Conservation (phyloP, 768 basidiomycete species). For the Auricularia cornea region DNA sequence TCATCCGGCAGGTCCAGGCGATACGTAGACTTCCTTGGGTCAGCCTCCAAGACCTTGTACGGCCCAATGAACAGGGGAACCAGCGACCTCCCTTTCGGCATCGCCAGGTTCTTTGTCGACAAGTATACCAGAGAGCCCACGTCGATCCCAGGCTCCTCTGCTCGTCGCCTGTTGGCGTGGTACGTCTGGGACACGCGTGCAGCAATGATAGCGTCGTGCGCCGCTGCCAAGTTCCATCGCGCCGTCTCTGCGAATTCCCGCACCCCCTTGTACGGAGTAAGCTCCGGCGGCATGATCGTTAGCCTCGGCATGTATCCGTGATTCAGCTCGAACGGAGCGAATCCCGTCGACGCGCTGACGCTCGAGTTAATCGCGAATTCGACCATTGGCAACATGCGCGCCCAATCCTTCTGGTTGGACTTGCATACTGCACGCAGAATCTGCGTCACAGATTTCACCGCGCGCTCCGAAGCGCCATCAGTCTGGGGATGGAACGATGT, state of each 20-base stretch:
- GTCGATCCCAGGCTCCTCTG: background rate
- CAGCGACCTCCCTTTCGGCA: background rate
- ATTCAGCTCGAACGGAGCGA: constrained; percentile 26
- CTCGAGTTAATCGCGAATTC: constrained; percentile 29
- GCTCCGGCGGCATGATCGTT: background rate
- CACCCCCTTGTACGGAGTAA: background rate
- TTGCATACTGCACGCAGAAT: constrained; percentile 29
- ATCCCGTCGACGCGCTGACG: constrained; percentile 18
- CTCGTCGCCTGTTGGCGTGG: background rate
- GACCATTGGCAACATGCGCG: constrained; percentile 21
- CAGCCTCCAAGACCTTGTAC: background rate
- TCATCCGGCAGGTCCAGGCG: constrained; percentile 23
- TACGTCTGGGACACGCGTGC: constrained; percentile 23
- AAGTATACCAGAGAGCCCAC: background rate
- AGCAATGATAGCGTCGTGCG: background rate
- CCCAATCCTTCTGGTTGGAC: constrained; percentile 29
- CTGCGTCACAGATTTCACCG: constrained; percentile 27
- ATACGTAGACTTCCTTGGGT: constrained; percentile 20
- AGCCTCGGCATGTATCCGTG: constrained; percentile 8
- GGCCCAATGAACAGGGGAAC: background rate
- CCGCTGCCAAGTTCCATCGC: background rate
- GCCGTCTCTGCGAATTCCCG: background rate
- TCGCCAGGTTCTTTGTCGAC: background rate
- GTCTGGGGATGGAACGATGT: constrained; percentile 4
- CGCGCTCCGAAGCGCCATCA: background rate